Conservation (phyloP, 208 protist genomes). For the Trypanosomatidae sp. region DNA sequence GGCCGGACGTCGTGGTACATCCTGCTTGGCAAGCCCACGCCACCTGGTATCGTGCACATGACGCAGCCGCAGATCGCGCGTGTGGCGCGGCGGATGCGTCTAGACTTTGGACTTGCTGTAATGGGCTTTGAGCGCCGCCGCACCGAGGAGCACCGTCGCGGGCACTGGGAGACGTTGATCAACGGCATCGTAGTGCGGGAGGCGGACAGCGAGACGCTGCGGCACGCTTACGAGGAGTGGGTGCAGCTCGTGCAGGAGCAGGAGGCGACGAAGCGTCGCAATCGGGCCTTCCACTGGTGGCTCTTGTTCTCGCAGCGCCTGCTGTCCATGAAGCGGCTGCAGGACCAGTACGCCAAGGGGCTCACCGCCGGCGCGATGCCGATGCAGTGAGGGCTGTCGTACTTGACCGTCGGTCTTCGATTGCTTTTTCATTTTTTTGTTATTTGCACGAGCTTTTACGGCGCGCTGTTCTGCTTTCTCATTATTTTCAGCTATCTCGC, state of each 20-base stretch:
- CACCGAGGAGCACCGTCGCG: slow-evolving; percentile 63
- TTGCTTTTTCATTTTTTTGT: neutral
- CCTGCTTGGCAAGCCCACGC: slow-evolving; percentile 47
- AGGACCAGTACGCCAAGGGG: slow-evolving; percentile 75
- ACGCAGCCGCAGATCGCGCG: slow-evolving; percentile 70
- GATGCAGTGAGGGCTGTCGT: slow-evolving; percentile 21
- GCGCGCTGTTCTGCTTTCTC: too few relatives aligned
- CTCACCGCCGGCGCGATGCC: slow-evolving; percentile 44
- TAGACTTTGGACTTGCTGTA: slow-evolving; percentile 78
- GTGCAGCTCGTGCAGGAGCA: slow-evolving; percentile 76
- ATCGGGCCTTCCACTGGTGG: slow-evolving; percentile 88
- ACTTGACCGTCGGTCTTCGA: too few relatives aligned
- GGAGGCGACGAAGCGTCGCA: slow-evolving; percentile 66
- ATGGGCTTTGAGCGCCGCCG: slow-evolving; percentile 70
- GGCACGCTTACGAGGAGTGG: slow-evolving; percentile 87
- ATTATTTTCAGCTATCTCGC: too few relatives aligned
- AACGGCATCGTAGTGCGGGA: slow-evolving; percentile 84
- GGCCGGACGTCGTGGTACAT: slow-evolving; percentile 87
- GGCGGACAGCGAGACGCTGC: slow-evolving; percentile 42
- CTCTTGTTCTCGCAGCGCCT: slow-evolving; percentile 70
- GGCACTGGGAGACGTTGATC: slow-evolving; percentile 76
- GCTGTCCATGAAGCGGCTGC: slow-evolving; percentile 75
- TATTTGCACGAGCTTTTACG: neutral
- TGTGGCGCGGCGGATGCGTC: slow-evolving; percentile 78
- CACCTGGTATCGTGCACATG: slow-evolving; percentile 70